Conservation (phyloP, 441 rosid genomes). For the Bocquillonia castaneifolia region DNA sequence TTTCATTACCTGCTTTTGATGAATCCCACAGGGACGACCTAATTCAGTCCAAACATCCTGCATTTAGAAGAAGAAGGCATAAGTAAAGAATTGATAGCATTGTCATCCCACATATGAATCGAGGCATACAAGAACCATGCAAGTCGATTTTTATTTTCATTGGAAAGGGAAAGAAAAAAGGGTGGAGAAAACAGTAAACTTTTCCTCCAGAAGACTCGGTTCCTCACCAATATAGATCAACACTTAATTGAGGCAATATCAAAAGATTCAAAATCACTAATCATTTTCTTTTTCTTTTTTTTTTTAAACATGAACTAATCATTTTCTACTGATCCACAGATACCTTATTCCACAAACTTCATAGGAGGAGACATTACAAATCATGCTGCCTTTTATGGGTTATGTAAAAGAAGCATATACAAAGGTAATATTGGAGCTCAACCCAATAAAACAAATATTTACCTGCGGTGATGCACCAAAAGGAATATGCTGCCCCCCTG, state of each 20-base stretch:
- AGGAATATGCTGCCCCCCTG: conserved; percentile 88
- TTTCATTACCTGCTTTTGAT: conserved; percentile 79
- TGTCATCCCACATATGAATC: background rate
- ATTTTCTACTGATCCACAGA: background rate
- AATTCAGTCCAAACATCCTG: conserved; percentile 99
- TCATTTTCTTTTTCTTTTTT: too few relatives aligned
- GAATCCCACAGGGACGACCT: conserved; percentile 97
- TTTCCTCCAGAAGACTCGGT: background rate
- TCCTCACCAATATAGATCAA: background rate
- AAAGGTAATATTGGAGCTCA: background rate
- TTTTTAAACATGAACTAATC: background rate
- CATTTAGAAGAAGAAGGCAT: conserved; percentile 24
- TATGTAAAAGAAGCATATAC: background rate
- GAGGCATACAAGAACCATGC: background rate
- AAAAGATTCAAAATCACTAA: conserved; percentile 4
- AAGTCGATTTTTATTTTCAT: background rate
- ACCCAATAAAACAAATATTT: conserved; percentile 17
- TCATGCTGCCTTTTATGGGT: background rate
- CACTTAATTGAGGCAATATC: background rate
- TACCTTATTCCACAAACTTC: conserved; percentile 7
- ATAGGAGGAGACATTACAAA: background rate
- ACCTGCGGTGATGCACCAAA: conserved; percentile 99
- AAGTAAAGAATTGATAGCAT: background rate
- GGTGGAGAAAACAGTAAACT: background rate
- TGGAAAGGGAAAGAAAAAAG: background rate